These are phyloP conservation scores for Citrus cavaleriei DNA, from an alignment of 345 rosid species.

Conservation along the genomic window DNA sequence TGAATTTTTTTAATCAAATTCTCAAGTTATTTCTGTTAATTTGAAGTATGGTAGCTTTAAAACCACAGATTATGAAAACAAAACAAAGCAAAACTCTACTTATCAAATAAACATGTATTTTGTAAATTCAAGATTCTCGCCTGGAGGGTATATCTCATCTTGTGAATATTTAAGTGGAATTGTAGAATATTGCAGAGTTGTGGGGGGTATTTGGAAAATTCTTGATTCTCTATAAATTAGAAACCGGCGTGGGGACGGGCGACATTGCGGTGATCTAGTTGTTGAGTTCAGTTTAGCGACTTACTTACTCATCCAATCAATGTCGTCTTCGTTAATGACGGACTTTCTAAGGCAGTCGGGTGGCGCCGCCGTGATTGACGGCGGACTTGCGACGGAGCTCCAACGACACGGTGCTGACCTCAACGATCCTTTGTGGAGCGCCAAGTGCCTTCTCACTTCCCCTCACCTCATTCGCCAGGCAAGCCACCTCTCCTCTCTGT, in stretches of 20 bases:
- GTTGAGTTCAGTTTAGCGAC: background rate
- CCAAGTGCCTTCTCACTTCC: constrained; percentile 71
- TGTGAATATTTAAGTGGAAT: background rate
- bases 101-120: no score
- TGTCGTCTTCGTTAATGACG: constrained; percentile 36
- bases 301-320: background rate
- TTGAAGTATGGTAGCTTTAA: no score
- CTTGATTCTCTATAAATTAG: background rate
- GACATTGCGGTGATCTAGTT: background rate
- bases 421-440: constrained; percentile 83
- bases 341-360: constrained; percentile 53
- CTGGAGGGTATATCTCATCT: background rate
- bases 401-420: constrained; percentile 79
- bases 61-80: no score
- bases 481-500: constrained; percentile 17
- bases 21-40: background rate
- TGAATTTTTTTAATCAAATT: no score
- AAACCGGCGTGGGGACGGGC: background rate
- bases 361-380: constrained; percentile 61
- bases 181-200: background rate
- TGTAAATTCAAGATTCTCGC: background rate
- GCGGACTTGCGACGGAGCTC: constrained; percentile 84
- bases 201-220: background rate
- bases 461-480: constrained; percentile 62
- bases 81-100: no score